Base-by-base conservation (phyloP, 768 basidiomycete species). In the Leucocoprinus sp. region DNA sequence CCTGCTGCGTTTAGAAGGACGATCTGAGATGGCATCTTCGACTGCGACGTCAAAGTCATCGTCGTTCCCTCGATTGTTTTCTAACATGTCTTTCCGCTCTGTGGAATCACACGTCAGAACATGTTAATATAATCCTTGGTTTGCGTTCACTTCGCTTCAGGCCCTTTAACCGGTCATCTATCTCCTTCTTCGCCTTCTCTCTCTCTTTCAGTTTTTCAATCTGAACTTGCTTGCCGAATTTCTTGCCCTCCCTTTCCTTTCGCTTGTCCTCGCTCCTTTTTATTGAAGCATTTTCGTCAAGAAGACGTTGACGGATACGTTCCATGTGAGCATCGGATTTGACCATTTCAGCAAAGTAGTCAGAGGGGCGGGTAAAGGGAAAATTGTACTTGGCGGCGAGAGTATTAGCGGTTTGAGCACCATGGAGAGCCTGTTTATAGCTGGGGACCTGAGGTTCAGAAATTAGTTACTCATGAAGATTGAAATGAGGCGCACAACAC, bases 321-420 rank as follows among this genome's bases (percentile, higher is more conserved):
- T 96, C 92, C 96, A 99, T 99, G 65, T 99, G 96, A 5, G 86
- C 70, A 56, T 99, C 96, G 24, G 82, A 84, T 64, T 98, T 97
- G 54, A 97, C 85, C 95, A 98, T 98, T 66, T 98, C 95, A 18
- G 95, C 95, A 53, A 95, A 98, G 62, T 93, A 98, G 64, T 97
- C 95, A 0, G 78, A 55, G 0, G 96, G 96, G 11, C 95, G 84
- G 8, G 88, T 85, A 66, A 96, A 98, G 0, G 93, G 82, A 49
- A 92, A 69, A 18, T 80, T 76, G 60, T 82, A 75, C 55, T 87
- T 82, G 9, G 74, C 65, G n/a, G 89, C 89, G n/a, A 92, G 76
- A 2, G 71, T 59, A 42, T 78, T 80, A 2, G 92, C 92, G 21
- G 73, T 64, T 43, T 82, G 76, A n/a, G 84, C 92, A 31, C 81